A percentile compares a stretch with the other conserved stretches of the same genome.
phyloP scores from a whole-genome alignment of 2,329 filamentous ascomycete genomes.

The Amesomyces nigricolor region DNA sequence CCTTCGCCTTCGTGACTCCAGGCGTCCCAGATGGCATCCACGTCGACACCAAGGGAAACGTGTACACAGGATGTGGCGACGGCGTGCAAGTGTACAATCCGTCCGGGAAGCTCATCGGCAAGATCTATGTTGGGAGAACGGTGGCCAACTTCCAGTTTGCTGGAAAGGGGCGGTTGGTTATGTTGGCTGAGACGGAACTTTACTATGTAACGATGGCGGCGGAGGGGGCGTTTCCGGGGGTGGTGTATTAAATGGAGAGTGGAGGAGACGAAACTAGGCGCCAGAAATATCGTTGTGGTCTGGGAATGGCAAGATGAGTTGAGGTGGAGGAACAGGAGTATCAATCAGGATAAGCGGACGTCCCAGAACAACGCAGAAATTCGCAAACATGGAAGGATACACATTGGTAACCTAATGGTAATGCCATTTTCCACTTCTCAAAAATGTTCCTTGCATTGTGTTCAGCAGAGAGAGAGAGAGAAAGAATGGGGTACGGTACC shows the following conservation, averaged over 20 bases:
- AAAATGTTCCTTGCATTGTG: too few species aligned
- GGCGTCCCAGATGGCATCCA: constrained; percentile 56
- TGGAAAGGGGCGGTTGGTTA: constrained; percentile 37
- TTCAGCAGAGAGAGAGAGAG: too few species aligned
- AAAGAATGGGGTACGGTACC: too few species aligned
- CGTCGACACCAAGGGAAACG: constrained; percentile 47
- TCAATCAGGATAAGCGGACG: too few species aligned
- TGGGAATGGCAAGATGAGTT: too few species aligned
- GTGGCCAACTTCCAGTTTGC: constrained; percentile 47
- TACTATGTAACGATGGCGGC: constrained; percentile 35
- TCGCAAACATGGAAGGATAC: background rate
- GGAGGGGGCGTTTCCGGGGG: constrained; percentile 21
- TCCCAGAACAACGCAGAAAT: background rate
- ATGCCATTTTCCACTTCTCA: too few species aligned
- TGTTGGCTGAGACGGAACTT: constrained; percentile 38
- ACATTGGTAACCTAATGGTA: too few species aligned
- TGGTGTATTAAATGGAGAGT: constrained; percentile 8
- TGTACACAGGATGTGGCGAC: constrained; percentile 48
- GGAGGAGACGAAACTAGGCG: too few species aligned
- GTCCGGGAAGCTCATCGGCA: constrained; percentile 46
- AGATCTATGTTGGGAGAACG: constrained; percentile 47
- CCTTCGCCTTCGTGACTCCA: constrained; percentile 51
- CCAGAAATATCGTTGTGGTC: too few species aligned
- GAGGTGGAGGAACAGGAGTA: too few species aligned
- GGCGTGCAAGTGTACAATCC: constrained; percentile 47